Base-by-base conservation (phyloP, 441 rosid genomes). In the Pelargonium cotyledonis region DNA sequence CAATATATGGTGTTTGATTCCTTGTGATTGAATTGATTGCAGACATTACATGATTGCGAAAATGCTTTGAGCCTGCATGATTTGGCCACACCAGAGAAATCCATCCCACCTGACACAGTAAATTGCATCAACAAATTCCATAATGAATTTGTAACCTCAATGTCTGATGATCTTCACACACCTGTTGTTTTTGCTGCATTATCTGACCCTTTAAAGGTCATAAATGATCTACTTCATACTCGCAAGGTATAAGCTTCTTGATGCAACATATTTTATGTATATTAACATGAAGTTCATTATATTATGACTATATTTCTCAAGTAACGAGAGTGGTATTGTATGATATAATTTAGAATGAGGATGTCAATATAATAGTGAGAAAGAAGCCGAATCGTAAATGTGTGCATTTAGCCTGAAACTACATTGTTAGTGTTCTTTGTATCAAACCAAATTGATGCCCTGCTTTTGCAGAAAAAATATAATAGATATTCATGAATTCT, bases 101-200 rank as follows among this genome's bases (percentile, higher is more conserved):
- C 82, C n/a, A 70, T 85, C 62, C 88, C 91, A 2, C 71, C 83
- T 12, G 89, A 88, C 66, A 85, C 78, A 47, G 38, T 79, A 65
- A 75, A 79, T 65, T 65, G 67, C 73, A 77, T 88, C 67, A 78
- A 68, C 60, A 83, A 82, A 72, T 88, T 94, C 77, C 78, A 71
- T 51, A 76, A 83, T 67, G 85, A 84, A 51, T 85, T 85, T 57
- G 51, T 84, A 70, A 80, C 85, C 68, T 89, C 96, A 0, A 89
- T 94, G 96, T 88, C 88, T 4, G 96, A 94, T 89, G 96, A 94
- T 87, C 92, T 94, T 69, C 95, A 73, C 72, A 89, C 94, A 14
- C 86, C 97, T 0, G 91, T 81, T 63, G 78, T 93, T 68, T 80
- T 94, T 79, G 93, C 97, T 71, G 94, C 92, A 65, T 66, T 94